Base-by-base conservation (phyloP, 371 early-diverging fungal genomes). In the Chytridium lagenaria region DNA sequence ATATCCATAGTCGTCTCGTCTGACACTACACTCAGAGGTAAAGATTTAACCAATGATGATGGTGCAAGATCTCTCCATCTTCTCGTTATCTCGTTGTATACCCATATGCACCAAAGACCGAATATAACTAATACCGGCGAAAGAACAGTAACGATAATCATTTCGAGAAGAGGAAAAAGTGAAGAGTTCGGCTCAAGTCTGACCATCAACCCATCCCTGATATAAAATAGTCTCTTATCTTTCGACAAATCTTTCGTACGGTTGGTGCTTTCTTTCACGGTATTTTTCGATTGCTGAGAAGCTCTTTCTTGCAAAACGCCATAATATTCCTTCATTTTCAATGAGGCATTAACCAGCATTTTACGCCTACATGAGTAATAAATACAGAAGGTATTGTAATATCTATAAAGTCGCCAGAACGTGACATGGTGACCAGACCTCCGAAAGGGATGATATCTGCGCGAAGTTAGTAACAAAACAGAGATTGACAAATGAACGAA, bases 361-460 rank as follows among this genome's bases (percentile, higher is more conserved):
- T 15, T 5, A n/a, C 5, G 5, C 39, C 22, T 36, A 28, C 39
- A 49, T 69, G 50, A 19, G 78, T 26, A 1, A 86, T 75, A 72
- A 82, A 86, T 12, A 80, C 81, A 16, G 78, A 51, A 2, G 85
- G 84, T 19, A 85, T 77, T 0, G 15, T 1, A 38, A 84, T 70
- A 70, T 83, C 84, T 19, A 61, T 23, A 1, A 78, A 67, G 52
- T 80, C 81, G 40, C 73, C 84, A 68, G 76, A 72, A 30, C 95
- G 28, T n/a, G 55, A 90, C 88, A 59, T 86, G 83, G 59, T 84
- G 84, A 68, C 55, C 37, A 68, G 34, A 30, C 59, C 87, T 31
- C 31, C 28, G 12, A 33, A 12, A 34, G 38, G 61, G 30, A 31
- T 34, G 52, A 36, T 44, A 61, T 70, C 57, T 40, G 10, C 36